These are phyloP conservation scores for Xylariales sp. DNA, from an alignment of 2,329 filamentous ascomycete species.

Conservation along the genomic window DNA sequence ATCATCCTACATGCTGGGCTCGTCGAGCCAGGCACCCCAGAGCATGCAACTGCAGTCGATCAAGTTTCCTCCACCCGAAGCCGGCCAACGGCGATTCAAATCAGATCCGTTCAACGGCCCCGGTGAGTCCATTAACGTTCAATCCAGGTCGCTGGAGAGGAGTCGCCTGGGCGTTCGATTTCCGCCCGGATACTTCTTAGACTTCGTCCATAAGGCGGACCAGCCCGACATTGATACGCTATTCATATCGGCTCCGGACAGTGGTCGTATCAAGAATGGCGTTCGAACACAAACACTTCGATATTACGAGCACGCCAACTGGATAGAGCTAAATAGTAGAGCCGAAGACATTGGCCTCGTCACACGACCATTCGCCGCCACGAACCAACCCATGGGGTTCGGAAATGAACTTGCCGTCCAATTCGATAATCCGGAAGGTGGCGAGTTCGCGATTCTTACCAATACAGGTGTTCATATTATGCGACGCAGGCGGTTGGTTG, in stretches of 20 bases:
- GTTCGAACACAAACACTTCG: slow-evolving; percentile 63
- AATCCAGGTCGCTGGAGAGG: slow-evolving; percentile 60
- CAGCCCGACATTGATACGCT: slow-evolving; percentile 72
- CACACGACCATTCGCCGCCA: slow-evolving; percentile 77
- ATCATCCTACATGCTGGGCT: slow-evolving; percentile 71
- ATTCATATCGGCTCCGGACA: slow-evolving; percentile 89
- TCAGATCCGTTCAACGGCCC: slow-evolving; percentile 47
- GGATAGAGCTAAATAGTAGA: slow-evolving; percentile 78
- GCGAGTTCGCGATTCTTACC: slow-evolving; percentile 91
- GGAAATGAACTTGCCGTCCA: slow-evolving; percentile 97
- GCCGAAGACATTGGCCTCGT: slow-evolving; percentile 84
- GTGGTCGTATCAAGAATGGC: slow-evolving; percentile 80
- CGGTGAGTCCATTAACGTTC: slow-evolving; percentile 58
- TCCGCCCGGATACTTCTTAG: slow-evolving; percentile 90
- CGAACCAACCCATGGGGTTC: slow-evolving; percentile 78
- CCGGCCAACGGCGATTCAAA: slow-evolving; percentile 44
- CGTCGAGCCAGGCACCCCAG: slow-evolving; percentile 76
- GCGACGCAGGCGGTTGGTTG: slow-evolving; percentile 84
- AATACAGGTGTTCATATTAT: slow-evolving; percentile 91
- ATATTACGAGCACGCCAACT: slow-evolving; percentile 84
- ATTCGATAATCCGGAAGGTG: slow-evolving; percentile 78
- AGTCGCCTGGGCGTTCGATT: slow-evolving; percentile 71
- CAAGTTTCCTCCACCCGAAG: slow-evolving; percentile 81
- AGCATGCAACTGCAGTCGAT: slow-evolving; percentile 99
- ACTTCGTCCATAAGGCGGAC: slow-evolving; percentile 76